A percentile compares a stretch with the other conserved stretches of the same genome.
These are phyloP conservation scores for Solidago caesia DNA, from an alignment of 129 eudicot genomes.

Conservation along the genomic window DNA sequence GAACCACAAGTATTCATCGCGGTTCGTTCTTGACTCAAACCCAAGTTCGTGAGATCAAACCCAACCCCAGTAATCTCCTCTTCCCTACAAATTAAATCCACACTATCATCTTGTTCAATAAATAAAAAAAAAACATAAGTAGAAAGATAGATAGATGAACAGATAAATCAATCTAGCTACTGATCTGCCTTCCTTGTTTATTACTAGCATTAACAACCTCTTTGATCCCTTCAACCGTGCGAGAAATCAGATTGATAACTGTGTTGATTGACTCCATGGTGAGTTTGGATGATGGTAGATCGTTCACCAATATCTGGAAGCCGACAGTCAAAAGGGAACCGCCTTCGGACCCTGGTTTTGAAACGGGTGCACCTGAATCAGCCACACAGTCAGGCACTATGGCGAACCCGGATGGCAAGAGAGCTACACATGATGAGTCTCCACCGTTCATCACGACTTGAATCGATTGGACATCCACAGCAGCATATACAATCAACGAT, in stretches of 20 bases:
- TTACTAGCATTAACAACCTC: conserved; percentile 46
- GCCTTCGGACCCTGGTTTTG: conserved; percentile 36
- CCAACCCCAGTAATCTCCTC: conserved; percentile 28
- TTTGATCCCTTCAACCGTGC: conserved; percentile 65
- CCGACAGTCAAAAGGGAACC: conserved; percentile 70
- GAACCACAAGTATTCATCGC: conserved; percentile 63
- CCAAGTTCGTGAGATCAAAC: conserved; percentile 31
- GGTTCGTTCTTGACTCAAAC: conserved; percentile 98
- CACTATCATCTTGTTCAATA: conserved; percentile 23
- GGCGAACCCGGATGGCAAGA: conserved; percentile 79
- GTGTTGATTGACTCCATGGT: conserved; percentile 64
- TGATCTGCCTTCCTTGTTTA: conserved; percentile 26
- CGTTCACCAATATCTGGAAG: conserved; percentile 67
- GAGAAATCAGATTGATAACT: conserved; percentile 54
- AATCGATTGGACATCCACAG: conserved; percentile 55
- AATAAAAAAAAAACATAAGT: conserved; percentile 19
- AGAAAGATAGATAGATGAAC: background rate
- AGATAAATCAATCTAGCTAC: conserved; percentile 22
- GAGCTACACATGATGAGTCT: conserved; percentile 54
- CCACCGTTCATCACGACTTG: conserved; percentile 61
- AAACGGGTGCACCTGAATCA: conserved; percentile 31
- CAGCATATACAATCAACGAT: conserved; percentile 60
- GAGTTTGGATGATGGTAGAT: conserved; percentile 50
- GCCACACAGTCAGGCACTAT: conserved; percentile 61
- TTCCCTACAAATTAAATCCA: conserved; percentile 36